Conservation (phyloP, 345 rosid species). For the Firmiana major region DNA sequence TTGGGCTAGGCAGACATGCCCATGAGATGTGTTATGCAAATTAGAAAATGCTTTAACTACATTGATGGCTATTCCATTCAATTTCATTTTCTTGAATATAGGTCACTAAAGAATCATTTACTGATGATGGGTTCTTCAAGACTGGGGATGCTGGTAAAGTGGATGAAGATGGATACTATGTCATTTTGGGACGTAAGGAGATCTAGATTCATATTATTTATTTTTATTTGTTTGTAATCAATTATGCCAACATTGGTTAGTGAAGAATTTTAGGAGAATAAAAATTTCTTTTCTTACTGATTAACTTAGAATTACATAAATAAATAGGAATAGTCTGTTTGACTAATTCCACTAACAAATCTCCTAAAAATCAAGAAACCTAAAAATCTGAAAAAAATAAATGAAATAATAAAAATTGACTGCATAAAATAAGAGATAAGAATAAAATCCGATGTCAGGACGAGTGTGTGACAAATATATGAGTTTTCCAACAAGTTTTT, state of each 20-base stretch:
- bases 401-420: too few species aligned
- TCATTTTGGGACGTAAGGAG: slow-evolving; percentile 94
- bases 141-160: slow-evolving; percentile 92
- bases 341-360: too few species aligned
- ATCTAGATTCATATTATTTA: slow-evolving; percentile 6
- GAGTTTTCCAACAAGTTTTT: too few species aligned
- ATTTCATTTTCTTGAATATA: slow-evolving; percentile 20
- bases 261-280: too few species aligned
- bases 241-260: neutral
- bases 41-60: neutral
- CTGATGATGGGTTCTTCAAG: slow-evolving; percentile 87
- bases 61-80: neutral
- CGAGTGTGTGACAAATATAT: too few species aligned
- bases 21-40: neutral
- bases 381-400: too few species aligned
- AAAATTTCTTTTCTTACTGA: too few species aligned
- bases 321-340: too few species aligned
- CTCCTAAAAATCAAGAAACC: too few species aligned
- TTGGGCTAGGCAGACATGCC: neutral
- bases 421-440: too few species aligned
- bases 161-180: slow-evolving; percentile 80
- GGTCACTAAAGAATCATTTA: slow-evolving; percentile 78
- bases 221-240: neutral
- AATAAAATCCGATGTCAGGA: too few species aligned
- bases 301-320: too few species aligned